Conservation (phyloP, 345 rosid species). For the Ailanthus altissimus region DNA sequence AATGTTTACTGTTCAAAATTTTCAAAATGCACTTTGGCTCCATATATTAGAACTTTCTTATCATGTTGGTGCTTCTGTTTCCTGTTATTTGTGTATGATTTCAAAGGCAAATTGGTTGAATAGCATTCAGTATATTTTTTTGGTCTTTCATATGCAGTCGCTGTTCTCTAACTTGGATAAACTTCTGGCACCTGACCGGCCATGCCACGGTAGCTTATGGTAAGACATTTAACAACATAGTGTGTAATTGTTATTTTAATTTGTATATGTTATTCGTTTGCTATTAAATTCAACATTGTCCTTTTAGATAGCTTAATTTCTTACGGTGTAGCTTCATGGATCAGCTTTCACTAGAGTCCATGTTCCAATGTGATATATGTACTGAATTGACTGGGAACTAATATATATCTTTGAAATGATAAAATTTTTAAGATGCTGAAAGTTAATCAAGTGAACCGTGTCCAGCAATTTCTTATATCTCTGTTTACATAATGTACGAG, state of each 20-base stretch:
- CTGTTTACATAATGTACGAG: neutral
- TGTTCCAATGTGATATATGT: neutral
- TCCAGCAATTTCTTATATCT: neutral
- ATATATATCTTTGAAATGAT: neutral
- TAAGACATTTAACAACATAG: slow-evolving; percentile 32
- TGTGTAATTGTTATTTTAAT: neutral
- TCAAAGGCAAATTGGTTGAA: neutral
- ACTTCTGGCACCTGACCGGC: slow-evolving; percentile 81
- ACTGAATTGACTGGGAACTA: neutral
- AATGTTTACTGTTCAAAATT: neutral
- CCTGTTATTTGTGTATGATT: slow-evolving; percentile 2
- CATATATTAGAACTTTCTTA: neutral
- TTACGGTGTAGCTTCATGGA: neutral
- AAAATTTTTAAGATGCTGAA: neutral
- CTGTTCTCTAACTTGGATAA: slow-evolving; percentile 77
- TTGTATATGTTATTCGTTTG: neutral
- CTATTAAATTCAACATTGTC: neutral
- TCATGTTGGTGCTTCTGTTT: neutral
- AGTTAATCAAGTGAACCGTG: neutral
- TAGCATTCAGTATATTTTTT: slow-evolving; percentile 19
- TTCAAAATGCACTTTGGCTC: neutral
- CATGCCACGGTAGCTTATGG: slow-evolving; percentile 95
- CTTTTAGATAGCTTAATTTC: neutral
- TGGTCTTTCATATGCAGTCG: slow-evolving; percentile 55
- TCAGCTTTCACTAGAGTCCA: neutral